phyloP scores from a whole-genome alignment of 1,284 basidiomycete genomes.

The Neonothopanus nambi region DNA sequence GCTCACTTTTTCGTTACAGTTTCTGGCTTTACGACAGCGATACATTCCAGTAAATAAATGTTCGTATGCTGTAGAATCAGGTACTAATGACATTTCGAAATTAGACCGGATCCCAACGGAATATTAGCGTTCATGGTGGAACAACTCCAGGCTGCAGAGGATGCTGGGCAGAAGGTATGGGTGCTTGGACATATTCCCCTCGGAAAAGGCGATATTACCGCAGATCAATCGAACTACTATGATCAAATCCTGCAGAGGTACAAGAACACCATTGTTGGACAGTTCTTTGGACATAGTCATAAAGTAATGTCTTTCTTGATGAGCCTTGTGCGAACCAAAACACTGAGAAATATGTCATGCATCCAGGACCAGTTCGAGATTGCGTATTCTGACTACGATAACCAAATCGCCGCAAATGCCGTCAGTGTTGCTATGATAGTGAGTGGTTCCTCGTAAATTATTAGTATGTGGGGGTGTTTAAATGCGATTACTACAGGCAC shows the following conservation, averaged over 20 bases:
- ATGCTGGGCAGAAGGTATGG: constrained; percentile 52
- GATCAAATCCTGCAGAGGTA: constrained; percentile 60
- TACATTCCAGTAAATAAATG: constrained; percentile 35
- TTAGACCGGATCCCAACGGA: constrained; percentile 42
- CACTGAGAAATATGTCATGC: not conserved
- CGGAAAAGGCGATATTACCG: constrained; percentile 47
- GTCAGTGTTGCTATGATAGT: constrained; percentile 49
- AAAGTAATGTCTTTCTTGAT: constrained; percentile 19
- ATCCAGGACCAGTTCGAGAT: constrained; percentile 58
- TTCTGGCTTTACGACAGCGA: constrained; percentile 57
- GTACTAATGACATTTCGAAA: not conserved
- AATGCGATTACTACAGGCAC: too few relatives aligned
- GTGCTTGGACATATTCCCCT: constrained; percentile 55
- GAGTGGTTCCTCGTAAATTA: constrained; percentile 4
- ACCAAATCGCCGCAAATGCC: constrained; percentile 49
- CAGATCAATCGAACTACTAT: constrained; percentile 53
- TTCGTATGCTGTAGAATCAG: not conserved
- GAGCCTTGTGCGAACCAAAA: not conserved
- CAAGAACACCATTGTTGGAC: constrained; percentile 54
- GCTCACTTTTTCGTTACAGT: constrained; percentile 23
- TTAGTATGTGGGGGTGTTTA: not conserved
- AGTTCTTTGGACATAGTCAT: constrained; percentile 51
- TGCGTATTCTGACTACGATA: constrained; percentile 53
- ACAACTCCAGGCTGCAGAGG: constrained; percentile 56
- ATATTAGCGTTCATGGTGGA: constrained; percentile 42